A percentile compares a stretch with the other conserved stretches of the same genome.
phyloP scores from a whole-genome alignment of 139 green algal genomes.

The Auxenochlorella pyrenoidosa region DNA sequence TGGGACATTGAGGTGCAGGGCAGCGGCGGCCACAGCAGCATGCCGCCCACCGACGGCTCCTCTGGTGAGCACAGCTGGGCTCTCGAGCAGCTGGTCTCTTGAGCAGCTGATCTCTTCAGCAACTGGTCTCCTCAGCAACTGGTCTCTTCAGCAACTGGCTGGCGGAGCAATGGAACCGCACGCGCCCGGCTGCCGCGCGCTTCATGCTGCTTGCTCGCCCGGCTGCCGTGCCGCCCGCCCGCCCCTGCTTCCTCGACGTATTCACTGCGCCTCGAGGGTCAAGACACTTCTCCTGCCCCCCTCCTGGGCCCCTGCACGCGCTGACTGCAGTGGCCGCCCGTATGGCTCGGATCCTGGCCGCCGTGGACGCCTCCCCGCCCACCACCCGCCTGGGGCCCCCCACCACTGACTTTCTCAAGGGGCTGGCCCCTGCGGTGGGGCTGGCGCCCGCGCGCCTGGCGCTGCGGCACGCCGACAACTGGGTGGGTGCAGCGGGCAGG shows the following conservation, averaged over 20 bases:
- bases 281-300: no score
- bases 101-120: no score
- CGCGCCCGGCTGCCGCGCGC: neutral
- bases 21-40: conserved; percentile 71
- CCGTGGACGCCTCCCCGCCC: conserved; percentile 43
- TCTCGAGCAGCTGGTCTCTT: no score
- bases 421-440: conserved; percentile 42
- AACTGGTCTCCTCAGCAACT: no score
- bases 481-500: neutral
- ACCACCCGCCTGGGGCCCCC: conserved; percentile 49
- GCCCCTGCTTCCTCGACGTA: no score
- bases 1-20: conserved; percentile 45
- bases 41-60: conserved; percentile 63
- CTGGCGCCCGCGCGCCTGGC: conserved; percentile 9
- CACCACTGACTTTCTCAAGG: conserved; percentile 62
- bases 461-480: conserved; percentile 28
- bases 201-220: no score
- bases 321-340: conserved; percentile 31
- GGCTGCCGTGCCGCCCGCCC: no score
- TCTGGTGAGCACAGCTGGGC: conserved; percentile 23
- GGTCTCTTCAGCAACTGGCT: no score
- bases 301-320: no score
- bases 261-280: no score
- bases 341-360: conserved; percentile 50
- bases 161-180: no score